These are phyloP conservation scores for Pulveroboletus frians DNA, from an alignment of 768 basidiomycete species.

Conservation along the genomic window DNA sequence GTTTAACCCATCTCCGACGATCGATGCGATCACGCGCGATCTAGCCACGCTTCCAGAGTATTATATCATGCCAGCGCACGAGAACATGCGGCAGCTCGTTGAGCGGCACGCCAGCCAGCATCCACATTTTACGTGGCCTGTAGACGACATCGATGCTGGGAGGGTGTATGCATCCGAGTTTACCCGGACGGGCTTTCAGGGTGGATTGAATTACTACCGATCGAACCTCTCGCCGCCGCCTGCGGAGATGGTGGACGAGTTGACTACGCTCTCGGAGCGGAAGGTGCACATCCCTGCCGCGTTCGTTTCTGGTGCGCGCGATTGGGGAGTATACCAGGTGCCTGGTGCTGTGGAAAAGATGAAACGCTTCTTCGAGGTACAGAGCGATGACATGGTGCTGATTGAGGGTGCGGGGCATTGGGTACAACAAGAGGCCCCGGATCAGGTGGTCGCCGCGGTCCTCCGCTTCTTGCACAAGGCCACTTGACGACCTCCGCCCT, in stretches of 20 bases:
- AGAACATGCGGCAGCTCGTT: constrained; percentile 50
- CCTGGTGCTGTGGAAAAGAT: constrained; percentile 47
- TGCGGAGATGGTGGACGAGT: constrained; percentile 33
- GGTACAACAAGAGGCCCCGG: constrained; percentile 55
- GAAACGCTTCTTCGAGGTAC: constrained; percentile 32
- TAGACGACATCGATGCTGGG: constrained; percentile 39
- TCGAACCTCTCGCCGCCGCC: constrained; percentile 31
- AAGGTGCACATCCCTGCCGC: constrained; percentile 48
- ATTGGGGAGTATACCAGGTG: constrained; percentile 58
- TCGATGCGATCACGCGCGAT: constrained; percentile 25
- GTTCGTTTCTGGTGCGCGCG: constrained; percentile 51
- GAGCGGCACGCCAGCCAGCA: constrained; percentile 30
- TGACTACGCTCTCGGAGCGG: constrained; percentile 42
- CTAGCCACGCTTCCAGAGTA: constrained; percentile 48
- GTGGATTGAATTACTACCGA: constrained; percentile 57
- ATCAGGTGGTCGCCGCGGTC: constrained; percentile 38
- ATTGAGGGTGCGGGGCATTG: constrained; percentile 58
- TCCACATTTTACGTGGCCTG: constrained; percentile 37
- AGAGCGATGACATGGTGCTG: constrained; percentile 44
- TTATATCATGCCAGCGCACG: constrained; percentile 55
- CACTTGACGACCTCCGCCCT: neutral
- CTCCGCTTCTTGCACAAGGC: constrained; percentile 35
- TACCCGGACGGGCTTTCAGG: constrained; percentile 53
- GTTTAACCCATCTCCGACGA: constrained; percentile 18
- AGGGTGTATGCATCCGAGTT: constrained; percentile 47